Evolutionary conservation across 257 asterid genomes (phyloP).

Genomic region (Parsonsia alboflavescens): DNA sequence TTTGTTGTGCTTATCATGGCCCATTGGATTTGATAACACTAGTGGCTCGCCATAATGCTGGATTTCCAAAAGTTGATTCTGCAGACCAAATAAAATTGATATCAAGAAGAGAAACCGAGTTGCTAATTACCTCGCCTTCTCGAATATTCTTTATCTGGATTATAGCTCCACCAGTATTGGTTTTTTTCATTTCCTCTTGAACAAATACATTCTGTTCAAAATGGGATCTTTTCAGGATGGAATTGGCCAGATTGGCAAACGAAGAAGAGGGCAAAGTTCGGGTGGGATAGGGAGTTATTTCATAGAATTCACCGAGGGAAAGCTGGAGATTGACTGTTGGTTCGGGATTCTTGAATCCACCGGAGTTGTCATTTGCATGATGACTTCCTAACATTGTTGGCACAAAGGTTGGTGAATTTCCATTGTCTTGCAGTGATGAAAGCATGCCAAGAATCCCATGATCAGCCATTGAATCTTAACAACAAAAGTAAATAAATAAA

Average conservation of each 20-base stretch:
- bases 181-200: neutral
- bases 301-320: conserved; percentile 3
- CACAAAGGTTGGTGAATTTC: neutral
- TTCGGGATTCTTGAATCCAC: neutral
- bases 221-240: neutral
- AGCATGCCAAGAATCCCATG: neutral
- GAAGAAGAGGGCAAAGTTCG: neutral
- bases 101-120: neutral
- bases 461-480: conserved; percentile 4
- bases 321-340: neutral
- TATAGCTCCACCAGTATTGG: no score
- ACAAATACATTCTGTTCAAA: neutral
- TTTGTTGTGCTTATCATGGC: neutral
- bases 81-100: neutral
- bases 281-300: neutral
- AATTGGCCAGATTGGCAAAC: neutral
- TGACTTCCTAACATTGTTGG: neutral
- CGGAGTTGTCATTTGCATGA: neutral
- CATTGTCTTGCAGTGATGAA: neutral
- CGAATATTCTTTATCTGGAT: neutral
- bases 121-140: no score
- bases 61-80: conserved; percentile 3
- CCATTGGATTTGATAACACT: neutral
- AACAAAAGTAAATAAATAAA: neutral
- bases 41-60: conserved; percentile 1